Percentiles rank a stretch among this genome's conserved stretches.
Evolutionary conservation across 495 filamentous ascomycete genomes (phyloP).

Genomic region (Tuber calosporum): DNA sequence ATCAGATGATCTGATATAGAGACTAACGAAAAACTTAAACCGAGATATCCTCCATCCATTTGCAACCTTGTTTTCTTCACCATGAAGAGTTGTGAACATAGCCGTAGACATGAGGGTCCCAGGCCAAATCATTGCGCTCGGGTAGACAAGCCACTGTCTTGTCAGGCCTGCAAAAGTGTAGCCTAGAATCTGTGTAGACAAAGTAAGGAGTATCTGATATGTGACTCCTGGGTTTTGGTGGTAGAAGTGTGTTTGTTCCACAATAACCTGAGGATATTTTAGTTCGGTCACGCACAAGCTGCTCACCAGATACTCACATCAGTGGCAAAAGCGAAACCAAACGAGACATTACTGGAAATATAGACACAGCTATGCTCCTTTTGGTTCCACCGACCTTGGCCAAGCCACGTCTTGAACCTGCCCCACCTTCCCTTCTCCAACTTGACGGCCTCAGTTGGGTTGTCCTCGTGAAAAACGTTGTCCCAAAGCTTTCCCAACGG

Average conservation of each 20-base stretch:
- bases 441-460: background rate
- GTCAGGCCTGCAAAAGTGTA: constrained; percentile 77
- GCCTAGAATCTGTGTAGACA: constrained; percentile 77
- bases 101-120: constrained; percentile 79
- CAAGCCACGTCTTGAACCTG: constrained; percentile 61
- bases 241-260: constrained; percentile 82
- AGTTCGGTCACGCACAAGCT: background rate
- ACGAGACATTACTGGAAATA: constrained; percentile 84
- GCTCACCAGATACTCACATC: constrained; percentile 47
- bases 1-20: constrained; percentile 38
- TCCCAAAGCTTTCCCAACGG: constrained; percentile 76
- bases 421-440: constrained; percentile 40
- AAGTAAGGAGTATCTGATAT: constrained; percentile 73
- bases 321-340: constrained; percentile 78
- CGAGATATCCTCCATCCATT: constrained; percentile 78
- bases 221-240: constrained; percentile 63
- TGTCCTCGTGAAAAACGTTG: constrained; percentile 46
- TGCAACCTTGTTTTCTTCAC: constrained; percentile 67
- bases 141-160: constrained; percentile 69
- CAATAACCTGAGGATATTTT: constrained; percentile 54
- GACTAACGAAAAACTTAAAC: constrained; percentile 71
- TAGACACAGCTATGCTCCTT: constrained; percentile 84
- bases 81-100: constrained; percentile 80
- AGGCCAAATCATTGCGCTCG: constrained; percentile 88
- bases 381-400: constrained; percentile 74